Evolutionary conservation across 169 alveolate genomes (phyloP), one percentile per base, ranked within the genome.

Genomic region (Perkinsus olseni): DNA sequence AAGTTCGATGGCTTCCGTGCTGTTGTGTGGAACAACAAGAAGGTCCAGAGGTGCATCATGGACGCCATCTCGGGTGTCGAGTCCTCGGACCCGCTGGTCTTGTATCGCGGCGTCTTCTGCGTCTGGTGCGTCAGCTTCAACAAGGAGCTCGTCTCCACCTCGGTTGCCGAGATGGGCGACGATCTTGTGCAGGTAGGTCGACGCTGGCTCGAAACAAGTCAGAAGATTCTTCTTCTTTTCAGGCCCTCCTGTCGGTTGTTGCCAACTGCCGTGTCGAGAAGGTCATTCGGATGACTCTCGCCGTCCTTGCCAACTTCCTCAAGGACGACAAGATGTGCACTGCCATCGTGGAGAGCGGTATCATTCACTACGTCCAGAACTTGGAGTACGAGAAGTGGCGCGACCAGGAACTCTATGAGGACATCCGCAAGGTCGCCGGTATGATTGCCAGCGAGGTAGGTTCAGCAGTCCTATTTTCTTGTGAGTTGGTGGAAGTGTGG

Each of bases 301-400:
- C 92, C 90, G 38, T 94, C 38, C 74, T 94, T 0, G 74, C 91
- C 91, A 94, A 94, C 92, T 93, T 94, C 74, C 62, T 94, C 92
- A 48, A 93, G 6, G 93, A 93, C 82, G 95, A 94, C 45, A 38
- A 93, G 48, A 94, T 94, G 34, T 93, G 92, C 82, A 94, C 92
- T n/a, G 93, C 94, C 74, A 92, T 94, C 28, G 93, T 94, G 50
- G 94, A 94, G 48, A 36, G 92, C 48, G 94, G 94, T 11, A 39
- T 94, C 91, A 45, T 92, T 24, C 95, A 94, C 91, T 91, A 92
- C 38, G 90, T 94, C 34, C 93, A 94, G 48, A 92, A 91, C n/a
- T 74, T 94, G 74, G 95, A 92, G 51, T 94, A 94, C 93, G 96
- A 94, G 74, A 94, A 94, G 51, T 94, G 96, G 96, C 39, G 94